Percentiles rank a stretch among this genome's conserved stretches.
Evolutionary conservation across 331 rosid species (phyloP).

Genomic region (Erythrophleum ivorense): DNA sequence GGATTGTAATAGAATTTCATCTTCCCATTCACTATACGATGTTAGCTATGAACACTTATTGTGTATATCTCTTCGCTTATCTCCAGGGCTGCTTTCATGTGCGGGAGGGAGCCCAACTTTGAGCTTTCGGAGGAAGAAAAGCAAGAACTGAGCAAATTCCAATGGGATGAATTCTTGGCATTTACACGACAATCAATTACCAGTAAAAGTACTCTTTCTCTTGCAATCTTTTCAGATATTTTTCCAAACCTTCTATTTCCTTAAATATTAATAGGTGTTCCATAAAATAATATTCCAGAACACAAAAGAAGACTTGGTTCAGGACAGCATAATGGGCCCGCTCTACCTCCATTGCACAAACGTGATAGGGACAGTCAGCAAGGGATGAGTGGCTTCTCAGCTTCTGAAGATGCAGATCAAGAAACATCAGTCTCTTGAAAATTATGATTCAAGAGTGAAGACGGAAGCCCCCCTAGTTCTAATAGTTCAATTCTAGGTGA

Average conservation of each 20-base stretch:
- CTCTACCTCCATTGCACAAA: slow-evolving; percentile 41
- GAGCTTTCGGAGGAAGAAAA: slow-evolving; percentile 84
- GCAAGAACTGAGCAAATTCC: slow-evolving; percentile 66
- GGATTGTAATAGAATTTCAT: too few relatives aligned
- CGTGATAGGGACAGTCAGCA: slow-evolving; percentile 54
- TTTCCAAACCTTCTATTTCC: not conserved
- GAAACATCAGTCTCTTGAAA: slow-evolving; percentile 52
- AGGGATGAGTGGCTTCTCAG: slow-evolving; percentile 44
- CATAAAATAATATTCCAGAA: slow-evolving; percentile 50
- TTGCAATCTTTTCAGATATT: not conserved
- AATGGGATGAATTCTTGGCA: slow-evolving; percentile 92
- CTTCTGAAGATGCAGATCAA: slow-evolving; percentile 61
- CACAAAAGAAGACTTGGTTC: slow-evolving; percentile 63
- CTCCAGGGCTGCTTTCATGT: slow-evolving; percentile 95
- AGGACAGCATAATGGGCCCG: slow-evolving; percentile 38
- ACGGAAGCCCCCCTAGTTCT: slow-evolving; percentile 42
- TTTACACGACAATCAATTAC: slow-evolving; percentile 78
- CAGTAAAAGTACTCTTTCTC: slow-evolving; percentile 69
- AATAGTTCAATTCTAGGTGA: slow-evolving; percentile 42
- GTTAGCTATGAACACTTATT: not conserved
- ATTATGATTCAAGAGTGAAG: slow-evolving; percentile 41
- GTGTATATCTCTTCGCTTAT: slow-evolving; percentile 10
- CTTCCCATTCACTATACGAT: not conserved
- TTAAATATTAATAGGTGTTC: slow-evolving; percentile 34
- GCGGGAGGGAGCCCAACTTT: slow-evolving; percentile 95